A percentile compares a stretch with the other conserved stretches of the same genome.
Conservation (phyloP, 2,329 filamentous ascomycete genomes). For the Cryphonectria parasitica region DNA sequence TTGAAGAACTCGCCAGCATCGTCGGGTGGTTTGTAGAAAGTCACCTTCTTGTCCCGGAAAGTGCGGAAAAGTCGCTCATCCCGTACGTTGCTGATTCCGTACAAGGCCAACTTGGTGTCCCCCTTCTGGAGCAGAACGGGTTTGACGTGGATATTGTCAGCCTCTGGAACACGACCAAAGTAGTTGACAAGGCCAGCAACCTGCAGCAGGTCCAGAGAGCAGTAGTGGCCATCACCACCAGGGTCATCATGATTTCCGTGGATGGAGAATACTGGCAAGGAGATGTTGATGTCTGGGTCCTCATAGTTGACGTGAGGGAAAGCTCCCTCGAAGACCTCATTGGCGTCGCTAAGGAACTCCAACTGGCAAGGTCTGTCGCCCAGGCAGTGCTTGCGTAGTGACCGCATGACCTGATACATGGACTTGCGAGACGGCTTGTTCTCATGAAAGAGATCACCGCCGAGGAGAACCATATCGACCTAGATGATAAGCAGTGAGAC, state of each 20-base stretch:
- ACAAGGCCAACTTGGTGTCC: conserved; percentile 86
- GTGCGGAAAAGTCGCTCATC: conserved; percentile 94
- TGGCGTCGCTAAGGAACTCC: conserved; percentile 91
- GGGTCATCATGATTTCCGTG: conserved; percentile 99
- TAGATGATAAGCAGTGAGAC: conserved; percentile 34
- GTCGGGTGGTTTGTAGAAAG: conserved; percentile 82
- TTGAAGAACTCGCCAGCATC: conserved; percentile 95
- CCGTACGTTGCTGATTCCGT: conserved; percentile 92
- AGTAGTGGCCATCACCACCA: conserved; percentile 91
- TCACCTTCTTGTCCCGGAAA: conserved; percentile 90
- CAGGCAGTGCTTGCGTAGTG: conserved; percentile 87
- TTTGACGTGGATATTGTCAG: conserved; percentile 91
- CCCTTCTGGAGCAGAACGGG: conserved; percentile 94
- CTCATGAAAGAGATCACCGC: conserved; percentile 95
- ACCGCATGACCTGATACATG: conserved; percentile 97
- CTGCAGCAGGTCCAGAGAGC: conserved; percentile 88
- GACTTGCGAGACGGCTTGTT: conserved; percentile 96
- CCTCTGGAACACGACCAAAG: conserved; percentile 88
- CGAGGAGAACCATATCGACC: conserved; percentile 96
- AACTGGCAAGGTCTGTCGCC: conserved; percentile 95
- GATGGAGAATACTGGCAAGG: conserved; percentile 96
- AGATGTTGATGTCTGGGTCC: conserved; percentile 94
- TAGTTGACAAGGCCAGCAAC: conserved; percentile 93
- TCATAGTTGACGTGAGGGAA: conserved; percentile 98
- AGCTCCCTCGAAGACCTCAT: conserved; percentile 84